Base-by-base conservation (phyloP, 2,329 filamentous ascomycete species). In the Leptographium flavum region DNA sequence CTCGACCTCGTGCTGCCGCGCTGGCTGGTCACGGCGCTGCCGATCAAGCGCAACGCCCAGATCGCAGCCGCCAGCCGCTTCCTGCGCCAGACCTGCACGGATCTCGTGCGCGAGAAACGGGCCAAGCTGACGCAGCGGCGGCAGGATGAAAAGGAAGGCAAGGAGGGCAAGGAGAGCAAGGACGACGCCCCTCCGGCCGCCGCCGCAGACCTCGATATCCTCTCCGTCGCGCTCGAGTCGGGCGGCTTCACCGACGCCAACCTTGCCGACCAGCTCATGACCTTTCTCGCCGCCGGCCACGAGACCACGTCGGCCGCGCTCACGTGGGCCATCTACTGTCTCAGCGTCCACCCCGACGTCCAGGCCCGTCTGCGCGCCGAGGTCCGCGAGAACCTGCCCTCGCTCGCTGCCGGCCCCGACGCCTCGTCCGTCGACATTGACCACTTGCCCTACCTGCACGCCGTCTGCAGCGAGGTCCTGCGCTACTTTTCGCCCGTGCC, bases 191-290 rank as follows among this genome's bases (percentile, higher is more conserved):
- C 3, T 15, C 8, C 21, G 3, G 11, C 3, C 3, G 60, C 63
- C 19, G 60, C 63, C 22, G 63, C 62, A 1, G 77, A 79, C 39
- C 60, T 75, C 8, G 87, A 94, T 59, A 92, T 94, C 47, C 67
- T 94, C 30, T 86, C 81, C 1, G 82, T 90, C 0, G 87, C 87
- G 15, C 67, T 94, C 40, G 74, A 81, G 57, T 86, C 79, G 33
- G 83, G 83, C 39, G 76, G 70, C 6, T 92, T 93, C 62, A 73
- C 65, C 13, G 84, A 92, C 50, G 82, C 87, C 41, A 78, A 86
- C 49, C 73, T 94, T n/a, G 75, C 87, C 31, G 83, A 92, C 59
- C 87, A 94, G 62, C 74, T 92, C 58, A 92, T 93, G 84, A 93
- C 85, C 0, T 92, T 93, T 65, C 73, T 93, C 5, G 82, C 81